These are phyloP conservation scores for Neonectria hederae DNA, from an alignment of 2,329 filamentous ascomycete species.

Conservation along the genomic window DNA sequence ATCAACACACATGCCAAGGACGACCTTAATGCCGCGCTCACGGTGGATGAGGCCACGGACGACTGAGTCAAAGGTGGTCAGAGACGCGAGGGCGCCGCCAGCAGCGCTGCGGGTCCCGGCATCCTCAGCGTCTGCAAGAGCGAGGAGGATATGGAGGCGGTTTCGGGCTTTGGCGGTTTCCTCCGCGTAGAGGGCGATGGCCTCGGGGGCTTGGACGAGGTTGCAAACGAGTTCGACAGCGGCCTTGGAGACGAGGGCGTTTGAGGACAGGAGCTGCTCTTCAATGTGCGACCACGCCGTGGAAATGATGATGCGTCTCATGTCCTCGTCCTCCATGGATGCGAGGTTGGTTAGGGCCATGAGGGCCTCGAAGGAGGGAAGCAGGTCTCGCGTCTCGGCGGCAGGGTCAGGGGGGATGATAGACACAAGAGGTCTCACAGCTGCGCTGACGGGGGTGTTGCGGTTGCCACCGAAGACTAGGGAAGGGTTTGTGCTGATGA, in stretches of 20 bases:
- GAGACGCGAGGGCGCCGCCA: slow-evolving; percentile 85
- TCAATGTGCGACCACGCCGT: slow-evolving; percentile 80
- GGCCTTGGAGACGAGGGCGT: slow-evolving; percentile 80
- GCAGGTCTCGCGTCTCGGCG: slow-evolving; percentile 75
- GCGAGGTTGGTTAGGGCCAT: slow-evolving; percentile 95
- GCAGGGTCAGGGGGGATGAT: slow-evolving; percentile 75
- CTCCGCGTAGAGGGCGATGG: slow-evolving; percentile 75
- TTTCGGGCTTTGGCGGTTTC: slow-evolving; percentile 73
- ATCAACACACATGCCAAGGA: slow-evolving; percentile 84
- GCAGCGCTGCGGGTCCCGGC: slow-evolving; percentile 81
- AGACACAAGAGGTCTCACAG: slow-evolving; percentile 82
- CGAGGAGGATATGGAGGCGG: slow-evolving; percentile 84
- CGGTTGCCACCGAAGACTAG: slow-evolving; percentile 84
- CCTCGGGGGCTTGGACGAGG: slow-evolving; percentile 75
- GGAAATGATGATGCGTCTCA: slow-evolving; percentile 75
- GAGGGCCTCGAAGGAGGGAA: slow-evolving; percentile 89
- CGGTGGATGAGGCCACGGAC: slow-evolving; percentile 76
- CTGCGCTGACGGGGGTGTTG: slow-evolving; percentile 77
- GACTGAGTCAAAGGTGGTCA: slow-evolving; percentile 81
- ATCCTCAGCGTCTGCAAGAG: slow-evolving; percentile 88
- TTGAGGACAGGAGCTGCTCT: slow-evolving; percentile 81
- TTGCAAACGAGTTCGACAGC: slow-evolving; percentile 93
- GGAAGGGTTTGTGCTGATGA: slow-evolving; percentile 85
- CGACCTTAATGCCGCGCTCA: slow-evolving; percentile 76
- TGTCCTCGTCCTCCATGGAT: slow-evolving; percentile 75